Evolutionary conservation across 208 protist genomes (phyloP), one percentile per base, ranked within the genome.

Genomic region (Trypanosoma platydactyli): DNA sequence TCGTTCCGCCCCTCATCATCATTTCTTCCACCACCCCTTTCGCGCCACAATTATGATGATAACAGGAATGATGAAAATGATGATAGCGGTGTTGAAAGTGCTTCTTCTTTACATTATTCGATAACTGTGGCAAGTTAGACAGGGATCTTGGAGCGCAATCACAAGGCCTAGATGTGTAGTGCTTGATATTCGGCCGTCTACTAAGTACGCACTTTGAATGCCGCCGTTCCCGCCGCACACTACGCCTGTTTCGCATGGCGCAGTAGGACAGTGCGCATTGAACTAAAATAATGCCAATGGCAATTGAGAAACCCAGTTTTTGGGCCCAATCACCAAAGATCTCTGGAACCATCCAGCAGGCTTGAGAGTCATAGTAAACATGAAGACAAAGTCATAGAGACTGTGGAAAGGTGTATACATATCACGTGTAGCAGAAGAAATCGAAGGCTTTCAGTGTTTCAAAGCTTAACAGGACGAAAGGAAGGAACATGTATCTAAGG

Each of bases 361-460:
- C 59, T 46, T 55, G 27, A 11, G 9, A 44, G 48, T 9, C 25
- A 29, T 30, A 46, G 5, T 46, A 64, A 55, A 3, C 48, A 45
- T 25, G 7, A 64, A 55, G 11, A 7, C 48, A 3, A 64, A 38
- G 44, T 24, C 48, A 64, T 54, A 46, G 18, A 55, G 15, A 54
- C 46, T 60, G 35, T 20, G n/a, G 33, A n/a, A 22, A 25, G 15
- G 18, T 20, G 30, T 20, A 50, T 22, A 49, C 41, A 62, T 62
- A 9, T 9, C n/a, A 50, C 15, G 29, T 25, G 49, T n/a, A 50
- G 42, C 27, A 30, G 44, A 45, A 55, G 49, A 13, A 64, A 54
- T 5, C 18, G 35, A 45, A 48, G 5, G 42, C 41, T 5, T 15
- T 24, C 3, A 38, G 38, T 24, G 25, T 13, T 24, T 29, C 22